These are phyloP conservation scores for Chloropicon primus DNA, from an alignment of 139 green algal genomes.

Conservation along the genomic window DNA sequence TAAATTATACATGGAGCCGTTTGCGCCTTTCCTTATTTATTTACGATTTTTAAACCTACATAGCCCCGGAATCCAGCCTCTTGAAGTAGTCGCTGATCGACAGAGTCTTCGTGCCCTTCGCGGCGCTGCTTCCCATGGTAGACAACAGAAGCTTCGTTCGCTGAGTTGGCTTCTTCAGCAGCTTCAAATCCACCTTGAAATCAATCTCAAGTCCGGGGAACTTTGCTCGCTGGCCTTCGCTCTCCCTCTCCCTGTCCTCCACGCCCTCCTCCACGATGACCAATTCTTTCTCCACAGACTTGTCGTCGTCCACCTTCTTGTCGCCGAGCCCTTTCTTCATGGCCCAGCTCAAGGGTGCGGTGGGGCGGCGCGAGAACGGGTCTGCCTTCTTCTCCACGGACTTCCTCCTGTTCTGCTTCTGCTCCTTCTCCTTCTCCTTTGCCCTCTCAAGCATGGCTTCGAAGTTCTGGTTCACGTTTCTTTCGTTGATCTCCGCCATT, in stretches of 20 bases:
- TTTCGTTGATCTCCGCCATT: background rate
- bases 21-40: too few species aligned
- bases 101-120: background rate
- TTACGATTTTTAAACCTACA: too few species aligned
- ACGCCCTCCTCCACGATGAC: background rate
- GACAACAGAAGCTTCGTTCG: background rate
- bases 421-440: background rate
- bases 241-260: background rate
- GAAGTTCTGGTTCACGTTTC: background rate
- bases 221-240: background rate
- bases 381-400: constrained; percentile 14
- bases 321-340: constrained; percentile 16
- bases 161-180: background rate
- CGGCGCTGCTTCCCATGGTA: background rate
- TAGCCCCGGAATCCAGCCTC: background rate
- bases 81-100: background rate
- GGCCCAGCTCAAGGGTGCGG: constrained; percentile 18
- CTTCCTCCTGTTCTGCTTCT: constrained; percentile 7
- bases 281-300: background rate
- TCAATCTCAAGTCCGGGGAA: background rate
- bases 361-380: constrained; percentile 26
- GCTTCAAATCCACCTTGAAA: background rate
- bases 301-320: constrained; percentile 10
- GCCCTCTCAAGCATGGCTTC: background rate
- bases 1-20: too few species aligned